Evolutionary conservation across 2,329 filamentous ascomycete species (phyloP).

Genomic region (Coniella lustricola): DNA sequence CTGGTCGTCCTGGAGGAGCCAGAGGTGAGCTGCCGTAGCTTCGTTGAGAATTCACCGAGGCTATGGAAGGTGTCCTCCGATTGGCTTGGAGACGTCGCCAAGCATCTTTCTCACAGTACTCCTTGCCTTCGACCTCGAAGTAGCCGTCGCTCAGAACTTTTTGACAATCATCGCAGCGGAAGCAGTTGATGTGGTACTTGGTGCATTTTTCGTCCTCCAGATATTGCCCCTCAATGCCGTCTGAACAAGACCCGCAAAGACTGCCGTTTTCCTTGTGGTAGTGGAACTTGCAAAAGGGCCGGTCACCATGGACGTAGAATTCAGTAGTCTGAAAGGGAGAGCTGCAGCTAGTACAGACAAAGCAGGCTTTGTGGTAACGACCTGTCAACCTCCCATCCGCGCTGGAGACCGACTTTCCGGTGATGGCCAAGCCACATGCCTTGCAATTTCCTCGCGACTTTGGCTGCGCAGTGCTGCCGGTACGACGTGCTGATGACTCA

Average conservation of each 20-base stretch:
- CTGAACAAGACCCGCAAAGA: slow-evolving; percentile 70
- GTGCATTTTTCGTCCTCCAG: slow-evolving; percentile 69
- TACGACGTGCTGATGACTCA: slow-evolving; percentile 25
- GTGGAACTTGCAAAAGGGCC: slow-evolving; percentile 84
- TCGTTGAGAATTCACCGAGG: slow-evolving; percentile 15
- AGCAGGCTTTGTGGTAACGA: slow-evolving; percentile 91
- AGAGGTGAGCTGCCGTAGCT: slow-evolving; percentile 15
- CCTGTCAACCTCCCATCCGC: slow-evolving; percentile 88
- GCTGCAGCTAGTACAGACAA: slow-evolving; percentile 79
- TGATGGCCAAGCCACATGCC: slow-evolving; percentile 70
- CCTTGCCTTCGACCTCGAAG: slow-evolving; percentile 74
- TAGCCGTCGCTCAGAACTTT: slow-evolving; percentile 74
- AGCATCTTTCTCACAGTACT: slow-evolving; percentile 85
- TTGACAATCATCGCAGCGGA: slow-evolving; percentile 75
- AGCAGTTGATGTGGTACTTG: slow-evolving; percentile 84
- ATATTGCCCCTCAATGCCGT: slow-evolving; percentile 89
- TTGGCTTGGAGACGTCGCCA: slow-evolving; percentile 39
- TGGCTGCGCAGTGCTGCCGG: slow-evolving; percentile 25
- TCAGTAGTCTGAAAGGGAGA: slow-evolving; percentile 78
- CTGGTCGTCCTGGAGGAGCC: slow-evolving; percentile 13
- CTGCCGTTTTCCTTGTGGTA: slow-evolving; percentile 90
- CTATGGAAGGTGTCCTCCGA: slow-evolving; percentile 10
- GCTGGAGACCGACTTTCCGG: slow-evolving; percentile 87
- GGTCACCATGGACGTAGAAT: slow-evolving; percentile 85
- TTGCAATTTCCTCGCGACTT: slow-evolving; percentile 68